These are phyloP conservation scores for Colletotrichum eremochloae DNA, from an alignment of 2,329 filamentous ascomycete genomes.

Conservation along the genomic window DNA sequence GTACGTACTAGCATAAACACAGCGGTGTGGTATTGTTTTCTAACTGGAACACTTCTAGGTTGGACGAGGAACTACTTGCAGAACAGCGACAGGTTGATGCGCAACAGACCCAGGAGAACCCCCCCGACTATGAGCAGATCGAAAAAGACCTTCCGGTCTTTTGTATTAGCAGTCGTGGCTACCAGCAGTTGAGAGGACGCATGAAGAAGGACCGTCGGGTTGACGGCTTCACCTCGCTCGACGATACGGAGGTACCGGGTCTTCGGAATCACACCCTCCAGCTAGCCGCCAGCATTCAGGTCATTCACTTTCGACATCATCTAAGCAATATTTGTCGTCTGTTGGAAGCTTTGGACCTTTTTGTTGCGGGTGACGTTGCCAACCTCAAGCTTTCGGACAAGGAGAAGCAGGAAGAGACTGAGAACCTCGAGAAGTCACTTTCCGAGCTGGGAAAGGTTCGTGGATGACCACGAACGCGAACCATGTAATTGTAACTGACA, in stretches of 20 bases:
- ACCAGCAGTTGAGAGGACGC: conserved; percentile 71
- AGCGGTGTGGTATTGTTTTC: too few species aligned
- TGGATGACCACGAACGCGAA: neutral
- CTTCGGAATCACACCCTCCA: conserved; percentile 71
- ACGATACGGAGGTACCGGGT: conserved; percentile 71
- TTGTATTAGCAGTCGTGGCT: conserved; percentile 73
- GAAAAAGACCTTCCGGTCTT: conserved; percentile 71
- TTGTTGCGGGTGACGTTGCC: conserved; percentile 9
- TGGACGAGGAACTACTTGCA: conserved; percentile 30
- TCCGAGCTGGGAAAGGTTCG: conserved; percentile 18
- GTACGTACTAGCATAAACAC: conserved; percentile 50
- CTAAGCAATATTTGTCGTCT: conserved; percentile 16
- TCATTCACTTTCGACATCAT: conserved; percentile 1
- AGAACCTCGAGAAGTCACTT: conserved; percentile 3
- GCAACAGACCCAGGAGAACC: conserved; percentile 50
- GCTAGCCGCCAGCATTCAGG: conserved; percentile 59
- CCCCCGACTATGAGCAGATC: conserved; percentile 70
- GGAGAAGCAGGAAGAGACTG: conserved; percentile 8
- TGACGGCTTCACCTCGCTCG: conserved; percentile 63
- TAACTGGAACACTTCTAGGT: neutral
- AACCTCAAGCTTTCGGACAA: conserved; percentile 8
- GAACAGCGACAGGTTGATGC: neutral
- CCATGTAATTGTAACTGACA: neutral
- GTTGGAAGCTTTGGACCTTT: conserved; percentile 18
- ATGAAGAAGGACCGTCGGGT: conserved; percentile 65